Base-by-base conservation (phyloP, 2,329 filamentous ascomycete genomes). In the Alternaria sp. region DNA sequence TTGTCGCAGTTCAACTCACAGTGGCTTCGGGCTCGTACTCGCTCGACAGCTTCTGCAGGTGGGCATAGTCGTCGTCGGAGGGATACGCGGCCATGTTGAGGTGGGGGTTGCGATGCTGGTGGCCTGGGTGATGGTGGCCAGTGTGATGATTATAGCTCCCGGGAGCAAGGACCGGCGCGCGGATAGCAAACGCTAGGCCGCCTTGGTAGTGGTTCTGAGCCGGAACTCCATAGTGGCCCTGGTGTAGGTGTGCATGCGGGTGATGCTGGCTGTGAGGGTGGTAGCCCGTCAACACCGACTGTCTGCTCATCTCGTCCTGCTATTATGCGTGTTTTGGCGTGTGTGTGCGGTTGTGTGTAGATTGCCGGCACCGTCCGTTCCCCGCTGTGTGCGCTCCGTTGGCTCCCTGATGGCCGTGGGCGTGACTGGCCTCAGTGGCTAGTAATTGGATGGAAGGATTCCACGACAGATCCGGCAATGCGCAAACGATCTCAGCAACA, bases 21-120 rank as follows among this genome's bases (percentile, higher is more conserved):
- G 84, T 84, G 56, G 85, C 78, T 65, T 88, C 85, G 12, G 87
- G 84, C 75, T 88, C 83, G 70, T 87, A 90, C 62, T 86, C 82
- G 74, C 87, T 87, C 70, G 87, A 89, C 65, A 89, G 81, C 75
- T 87, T 85, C 80, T 90, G 88, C 76, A 89, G 82, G 60, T 87
- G 83, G 68, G 87, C 87, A 75, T 89, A 82, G 69, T 89, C 87
- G 59, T 88, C 86, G 55, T 84, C 82, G 49, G 78, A 72, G 63
- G 78, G 71, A 65, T 78, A 73, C 70, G 74, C 60, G 60, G 76
- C 70, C 81, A 83, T 84, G 67, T 65, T 77, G 71, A 74, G 65
- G 55, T 69, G 67, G 56, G 71, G 58, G 64, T 65, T 61, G 72
- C 68, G 70, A 68, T 73, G 69, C 67, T 71, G 69, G 51, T 58